These are phyloP conservation scores for Harringtonia aguacate DNA, from an alignment of 2,329 filamentous ascomycete genomes.

Conservation along the genomic window DNA sequence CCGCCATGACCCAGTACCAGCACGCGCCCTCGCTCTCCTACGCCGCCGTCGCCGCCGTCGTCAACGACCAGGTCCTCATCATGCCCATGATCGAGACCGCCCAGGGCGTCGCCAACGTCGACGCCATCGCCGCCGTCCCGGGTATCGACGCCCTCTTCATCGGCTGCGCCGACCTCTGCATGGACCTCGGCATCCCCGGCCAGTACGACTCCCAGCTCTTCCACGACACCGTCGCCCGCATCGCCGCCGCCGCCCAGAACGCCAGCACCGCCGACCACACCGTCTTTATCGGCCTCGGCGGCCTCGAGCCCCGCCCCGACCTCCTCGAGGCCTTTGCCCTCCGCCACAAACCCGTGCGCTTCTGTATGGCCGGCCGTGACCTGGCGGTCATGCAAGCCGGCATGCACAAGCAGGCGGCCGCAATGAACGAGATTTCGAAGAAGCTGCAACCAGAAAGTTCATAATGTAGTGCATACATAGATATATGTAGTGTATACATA, in stretches of 20 bases:
- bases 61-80: constrained; percentile 18
- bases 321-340: not conserved
- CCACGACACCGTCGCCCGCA: not conserved
- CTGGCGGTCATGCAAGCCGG: not conserved
- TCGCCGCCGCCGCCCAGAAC: not conserved
- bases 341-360: not conserved
- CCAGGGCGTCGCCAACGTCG: constrained; percentile 24
- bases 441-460: too few relatives aligned
- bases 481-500: too few relatives aligned
- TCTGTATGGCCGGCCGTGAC: not conserved
- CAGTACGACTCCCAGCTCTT: not conserved
- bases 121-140: constrained; percentile 21
- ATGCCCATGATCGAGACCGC: constrained; percentile 25
- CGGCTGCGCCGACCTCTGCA: not conserved
- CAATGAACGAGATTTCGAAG: not conserved
- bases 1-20: constrained; percentile 7
- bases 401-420: not conserved
- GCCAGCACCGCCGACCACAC: not conserved
- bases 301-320: not conserved
- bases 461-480: too few relatives aligned
- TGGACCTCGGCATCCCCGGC: not conserved
- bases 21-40: constrained; percentile 15
- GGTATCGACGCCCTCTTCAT: constrained; percentile 16
- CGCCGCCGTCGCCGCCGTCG: not conserved
- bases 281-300: not conserved